phyloP scores from a whole-genome alignment of 805 yeast genomes.

The Candida alai region DNA sequence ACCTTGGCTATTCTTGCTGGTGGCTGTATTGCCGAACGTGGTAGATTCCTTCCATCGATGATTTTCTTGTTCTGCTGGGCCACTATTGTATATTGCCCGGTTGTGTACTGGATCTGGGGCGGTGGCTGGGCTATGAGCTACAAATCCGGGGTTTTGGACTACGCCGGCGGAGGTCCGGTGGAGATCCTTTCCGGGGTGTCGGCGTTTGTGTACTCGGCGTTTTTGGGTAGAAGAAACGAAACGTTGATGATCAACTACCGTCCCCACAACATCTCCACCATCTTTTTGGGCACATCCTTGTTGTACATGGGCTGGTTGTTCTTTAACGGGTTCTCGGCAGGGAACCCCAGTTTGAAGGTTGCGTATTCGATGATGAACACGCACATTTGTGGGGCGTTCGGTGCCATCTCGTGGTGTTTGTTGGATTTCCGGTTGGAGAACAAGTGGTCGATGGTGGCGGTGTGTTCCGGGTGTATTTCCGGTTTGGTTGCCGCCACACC shows the following conservation, averaged over 20 bases:
- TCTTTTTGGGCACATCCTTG: constrained; percentile 81
- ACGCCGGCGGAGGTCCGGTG: constrained; percentile 98
- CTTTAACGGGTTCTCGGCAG: constrained; percentile 88
- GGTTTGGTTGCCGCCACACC: constrained; percentile 98
- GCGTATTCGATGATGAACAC: constrained; percentile 91
- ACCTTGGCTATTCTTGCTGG: constrained; percentile 90
- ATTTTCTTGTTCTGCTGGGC: constrained; percentile 84
- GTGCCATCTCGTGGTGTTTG: constrained; percentile 88
- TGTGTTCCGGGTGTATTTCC: constrained; percentile 92
- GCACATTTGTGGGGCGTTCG: constrained; percentile 83
- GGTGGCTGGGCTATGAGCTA: constrained; percentile 82
- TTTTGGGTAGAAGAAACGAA: constrained; percentile 72
- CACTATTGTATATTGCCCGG: constrained; percentile 88
- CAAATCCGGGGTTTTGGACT: constrained; percentile 89
- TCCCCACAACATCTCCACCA: constrained; percentile 91
- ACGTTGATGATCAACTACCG: constrained; percentile 81
- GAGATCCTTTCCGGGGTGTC: constrained; percentile 89
- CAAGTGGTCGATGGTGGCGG: constrained; percentile 92
- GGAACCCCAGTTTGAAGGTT: constrained; percentile 77
- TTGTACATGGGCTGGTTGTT: constrained; percentile 97
- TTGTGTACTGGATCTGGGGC: constrained; percentile 96
- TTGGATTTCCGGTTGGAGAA: constrained; percentile 83
- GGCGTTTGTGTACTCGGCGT: constrained; percentile 81
- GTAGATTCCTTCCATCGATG: constrained; percentile 80
- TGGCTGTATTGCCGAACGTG: constrained; percentile 84